Percentiles rank a stretch among this genome's conserved stretches.
Conservation (phyloP, 306 rosid genomes). For the Urtica urens region DNA sequence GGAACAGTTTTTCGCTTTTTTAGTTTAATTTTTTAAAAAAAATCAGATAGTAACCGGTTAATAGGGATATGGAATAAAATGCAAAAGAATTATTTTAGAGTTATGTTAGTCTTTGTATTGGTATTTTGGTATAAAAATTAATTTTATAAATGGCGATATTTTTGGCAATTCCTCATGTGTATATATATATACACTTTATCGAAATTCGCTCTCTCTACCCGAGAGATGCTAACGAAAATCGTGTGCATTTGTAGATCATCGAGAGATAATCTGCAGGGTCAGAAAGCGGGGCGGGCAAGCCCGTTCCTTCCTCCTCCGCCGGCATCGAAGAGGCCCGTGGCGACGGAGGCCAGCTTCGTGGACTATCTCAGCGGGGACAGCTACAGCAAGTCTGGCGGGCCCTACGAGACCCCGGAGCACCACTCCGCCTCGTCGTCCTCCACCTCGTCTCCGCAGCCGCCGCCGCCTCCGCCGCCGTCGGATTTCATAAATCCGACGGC, state of each 20-base stretch:
- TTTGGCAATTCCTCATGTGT: too few species aligned
- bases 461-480: conserved; percentile 35
- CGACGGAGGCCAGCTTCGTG: conserved; percentile 39
- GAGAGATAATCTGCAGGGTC: conserved; percentile 35
- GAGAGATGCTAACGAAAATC: too few species aligned
- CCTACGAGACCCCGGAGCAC: conserved; percentile 27
- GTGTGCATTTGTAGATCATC: conserved; percentile 44
- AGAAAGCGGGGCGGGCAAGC: conserved; percentile 29
- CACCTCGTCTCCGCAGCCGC: conserved; percentile 29
- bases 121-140: too few species aligned
- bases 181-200: too few species aligned
- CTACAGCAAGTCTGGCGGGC: conserved; percentile 55
- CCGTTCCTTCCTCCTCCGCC: conserved; percentile 83
- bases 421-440: conserved; percentile 33
- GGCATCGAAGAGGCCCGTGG: conserved; percentile 51
- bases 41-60: too few species aligned
- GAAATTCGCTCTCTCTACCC: too few species aligned
- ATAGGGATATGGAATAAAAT: too few species aligned
- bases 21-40: too few species aligned
- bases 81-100: too few species aligned
- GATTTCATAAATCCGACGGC: conserved; percentile 25
- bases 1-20: too few species aligned
- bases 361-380: conserved; percentile 90
- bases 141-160: too few species aligned
- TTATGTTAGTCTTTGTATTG: too few species aligned